These are phyloP conservation scores for Stemphylium lycopersici DNA, from an alignment of 2,329 filamentous ascomycete species.

Conservation along the genomic window DNA sequence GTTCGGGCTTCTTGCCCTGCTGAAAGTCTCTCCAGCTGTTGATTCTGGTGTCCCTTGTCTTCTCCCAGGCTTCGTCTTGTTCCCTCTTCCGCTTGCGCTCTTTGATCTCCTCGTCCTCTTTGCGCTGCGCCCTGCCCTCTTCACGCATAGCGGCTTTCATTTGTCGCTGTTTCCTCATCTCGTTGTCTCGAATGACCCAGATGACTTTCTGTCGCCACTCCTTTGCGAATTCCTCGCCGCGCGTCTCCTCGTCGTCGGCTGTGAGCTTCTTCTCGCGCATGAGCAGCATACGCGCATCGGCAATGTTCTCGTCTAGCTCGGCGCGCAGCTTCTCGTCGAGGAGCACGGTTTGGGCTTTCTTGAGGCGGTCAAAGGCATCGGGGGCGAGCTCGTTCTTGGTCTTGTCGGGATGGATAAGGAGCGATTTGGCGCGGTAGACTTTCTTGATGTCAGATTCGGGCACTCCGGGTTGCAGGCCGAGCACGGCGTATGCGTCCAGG, in stretches of 20 bases:
- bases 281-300: slow-evolving; percentile 91
- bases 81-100: slow-evolving; percentile 69
- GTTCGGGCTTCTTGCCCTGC: slow-evolving; percentile 64
- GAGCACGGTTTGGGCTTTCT: slow-evolving; percentile 89
- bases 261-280: slow-evolving; percentile 96
- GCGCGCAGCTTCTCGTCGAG: slow-evolving; percentile 93
- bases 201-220: slow-evolving; percentile 92
- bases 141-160: slow-evolving; percentile 95
- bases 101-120: slow-evolving; percentile 83
- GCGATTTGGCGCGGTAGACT: slow-evolving; percentile 94
- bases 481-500: slow-evolving; percentile 84
- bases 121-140: slow-evolving; percentile 86
- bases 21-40: slow-evolving; percentile 93
- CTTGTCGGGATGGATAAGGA: slow-evolving; percentile 98
- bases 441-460: slow-evolving; percentile 95
- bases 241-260: slow-evolving; percentile 83
- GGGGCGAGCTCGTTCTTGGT: slow-evolving; percentile 88
- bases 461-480: slow-evolving; percentile 94
- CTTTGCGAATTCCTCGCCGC: slow-evolving; percentile 79
- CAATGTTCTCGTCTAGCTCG: slow-evolving; percentile 90
- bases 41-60: slow-evolving; percentile 87
- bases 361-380: slow-evolving; percentile 94
- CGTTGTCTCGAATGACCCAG: slow-evolving; percentile 89
- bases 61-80: slow-evolving; percentile 94
- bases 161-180: slow-evolving; percentile 81